These are phyloP conservation scores for Yamadazyma spencermartinsiae DNA, from an alignment of 1,139 yeast genomes.

Conservation along the genomic window DNA sequence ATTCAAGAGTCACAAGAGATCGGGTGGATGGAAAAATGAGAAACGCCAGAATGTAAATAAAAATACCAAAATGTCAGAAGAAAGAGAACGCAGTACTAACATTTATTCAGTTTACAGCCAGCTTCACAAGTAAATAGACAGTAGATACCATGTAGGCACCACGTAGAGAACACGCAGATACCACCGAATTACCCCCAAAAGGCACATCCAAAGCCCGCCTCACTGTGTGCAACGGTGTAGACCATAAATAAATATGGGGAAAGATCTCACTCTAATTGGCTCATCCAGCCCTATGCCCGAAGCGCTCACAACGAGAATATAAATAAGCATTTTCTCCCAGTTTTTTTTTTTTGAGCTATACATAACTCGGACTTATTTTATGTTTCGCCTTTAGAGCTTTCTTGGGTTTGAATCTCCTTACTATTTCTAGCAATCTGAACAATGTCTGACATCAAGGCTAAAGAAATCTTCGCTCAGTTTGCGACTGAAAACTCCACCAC, in stretches of 20 bases:
- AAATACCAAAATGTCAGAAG: not conserved
- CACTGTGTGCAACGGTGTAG: too few relatives aligned
- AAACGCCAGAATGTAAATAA: not conserved
- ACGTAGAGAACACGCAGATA: too few relatives aligned
- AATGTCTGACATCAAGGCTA: constrained; percentile 32
- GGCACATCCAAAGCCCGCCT: too few relatives aligned
- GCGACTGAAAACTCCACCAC: constrained; percentile 28
- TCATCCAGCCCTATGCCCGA: not conserved
- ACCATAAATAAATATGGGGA: not conserved
- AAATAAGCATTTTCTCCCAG: not conserved
- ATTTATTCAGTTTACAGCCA: too few relatives aligned
- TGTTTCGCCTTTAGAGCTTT: too few relatives aligned
- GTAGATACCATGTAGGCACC: not conserved
- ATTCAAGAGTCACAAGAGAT: constrained; percentile 12
- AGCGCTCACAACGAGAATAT: not conserved
- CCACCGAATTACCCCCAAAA: too few relatives aligned
- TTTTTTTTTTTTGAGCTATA: too few relatives aligned
- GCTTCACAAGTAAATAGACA: not conserved
- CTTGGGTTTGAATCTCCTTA: not conserved
- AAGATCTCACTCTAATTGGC: not conserved
- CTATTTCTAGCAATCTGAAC: constrained; percentile 7
- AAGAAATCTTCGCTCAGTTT: constrained; percentile 43
- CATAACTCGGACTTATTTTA: too few relatives aligned
- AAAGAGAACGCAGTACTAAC: not conserved
- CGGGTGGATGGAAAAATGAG: constrained; percentile 7